Base-by-base conservation (phyloP, 2,329 filamentous ascomycete genomes). In the Zopfia rhizophila region DNA sequence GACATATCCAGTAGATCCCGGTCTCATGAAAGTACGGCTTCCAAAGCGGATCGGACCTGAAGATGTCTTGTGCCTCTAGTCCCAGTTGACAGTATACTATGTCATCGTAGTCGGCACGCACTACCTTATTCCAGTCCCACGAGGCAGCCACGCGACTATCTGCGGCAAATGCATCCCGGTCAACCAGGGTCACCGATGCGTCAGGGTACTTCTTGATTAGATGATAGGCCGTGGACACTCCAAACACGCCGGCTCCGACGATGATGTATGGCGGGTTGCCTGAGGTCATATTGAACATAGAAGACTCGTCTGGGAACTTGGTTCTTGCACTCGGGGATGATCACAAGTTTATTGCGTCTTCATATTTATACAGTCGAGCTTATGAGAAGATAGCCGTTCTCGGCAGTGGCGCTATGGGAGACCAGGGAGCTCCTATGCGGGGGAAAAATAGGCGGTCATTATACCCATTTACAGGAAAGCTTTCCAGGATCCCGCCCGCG, bases 71-170 rank as follows among this genome's bases (percentile, higher is more conserved):
- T 0, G 87, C 83, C 69, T 89, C 85, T 19, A 88, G 76, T 0
- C 82, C 87, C 14, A 90, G 76, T 37, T 78, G 69, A 66, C 82
- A 84, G 73, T 90, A 89, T 12, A 84, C 68, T 1, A 82, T 71
- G 56, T 87, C 83, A 43, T 82, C 77, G 70, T 89, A 89, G 66
- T 89, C 86, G 35, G 85, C 83, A 45, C 86, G 83, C 12, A 89
- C 78, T 19, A 88, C 84, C 68, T 89, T 89, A 74, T 88, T 89
- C 80, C 85, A 85, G 71, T 90, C 87, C 75, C 83, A 87, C 0
- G 87, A 89, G 0, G 87, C 87, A 22, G 85, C 86, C 21, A 74
- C 60, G 36, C 63, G 64, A 57, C 41, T 70, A 44, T 61, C 55
- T 35, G 61, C 62, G 31, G 66, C 60, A 42, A 56, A 68, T 1